Base-by-base conservation (phyloP, 192 early-diverging fungal genomes). In the Allomyces macrogynus region DNA sequence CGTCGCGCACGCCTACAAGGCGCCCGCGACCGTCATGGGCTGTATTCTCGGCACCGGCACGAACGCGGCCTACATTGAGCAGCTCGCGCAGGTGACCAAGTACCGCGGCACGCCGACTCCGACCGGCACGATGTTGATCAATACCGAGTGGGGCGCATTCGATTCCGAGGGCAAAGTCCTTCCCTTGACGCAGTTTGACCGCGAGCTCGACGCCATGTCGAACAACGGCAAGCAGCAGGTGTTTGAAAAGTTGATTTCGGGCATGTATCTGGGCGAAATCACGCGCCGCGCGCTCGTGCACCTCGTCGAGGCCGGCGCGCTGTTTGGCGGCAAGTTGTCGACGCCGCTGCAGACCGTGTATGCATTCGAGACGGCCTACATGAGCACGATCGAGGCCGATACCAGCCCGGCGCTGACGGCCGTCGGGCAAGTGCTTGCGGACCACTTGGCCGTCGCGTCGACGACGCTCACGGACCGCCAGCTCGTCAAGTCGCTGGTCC, bases 181-280 rank as follows among this genome's bases (percentile, higher is more conserved):
- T 26, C 91, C 92, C 43, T 76, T 83, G 66, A 93, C 86, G 62
- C 83, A 83, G 71, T 94, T 91, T 73, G 95, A 98, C 77, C 74
- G 77, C 67, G 75, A 79, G 61, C 79, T 96, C 64, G 91, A 95
- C 77, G 75, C 80, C 63, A 80, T 83, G 61, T 87, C 87, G 27
- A 72, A 77, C 60, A 88, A 90, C 70, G 86, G 89, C 22, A 80
- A 84, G 64, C 83, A 86, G 72, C 94, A 93, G 71, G 84, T 84
- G 16, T 96, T 88, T 76, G 95, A 98, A 76, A 98, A 96, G 79
- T 89, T 93, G 84, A 85, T 96, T 66, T 91, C 90, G 32, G 95
- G 93, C 69, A 80, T 88, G 71, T 98, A 95, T 67, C 74, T 98
- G 67, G 92, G 93, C 66, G 95, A 98, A 74, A 84, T 98, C 54